Percentiles rank a stretch among this genome's conserved stretches.
Evolutionary conservation across 345 rosid species (phyloP).

Genomic region (Eutrema heterophyllum): DNA sequence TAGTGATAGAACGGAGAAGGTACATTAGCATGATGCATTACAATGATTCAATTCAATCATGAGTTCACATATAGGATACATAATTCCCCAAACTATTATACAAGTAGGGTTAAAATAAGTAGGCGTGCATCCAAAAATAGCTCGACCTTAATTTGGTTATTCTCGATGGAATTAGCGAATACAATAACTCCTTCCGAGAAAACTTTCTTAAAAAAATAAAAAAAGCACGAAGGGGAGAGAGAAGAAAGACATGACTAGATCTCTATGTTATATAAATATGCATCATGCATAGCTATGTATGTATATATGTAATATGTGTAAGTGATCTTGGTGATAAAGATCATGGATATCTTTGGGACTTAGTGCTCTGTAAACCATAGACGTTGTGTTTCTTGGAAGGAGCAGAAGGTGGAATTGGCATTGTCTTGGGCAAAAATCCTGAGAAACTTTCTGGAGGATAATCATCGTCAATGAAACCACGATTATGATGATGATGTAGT

Average conservation of each 20-base stretch:
- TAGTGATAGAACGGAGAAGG: background rate
- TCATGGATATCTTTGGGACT: slow-evolving; percentile 35
- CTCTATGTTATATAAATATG: slow-evolving; percentile 3
- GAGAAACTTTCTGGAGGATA: slow-evolving; percentile 33
- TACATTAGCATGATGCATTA: slow-evolving; percentile 10
- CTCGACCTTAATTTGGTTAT: slow-evolving; percentile 16
- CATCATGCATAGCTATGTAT: background rate
- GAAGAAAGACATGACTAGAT: slow-evolving; percentile 12
- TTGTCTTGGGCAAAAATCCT: slow-evolving; percentile 53
- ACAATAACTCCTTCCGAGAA: slow-evolving; percentile 15
- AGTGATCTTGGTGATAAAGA: slow-evolving; percentile 5
- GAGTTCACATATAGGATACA: slow-evolving; percentile 5
- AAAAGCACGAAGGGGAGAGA: background rate
- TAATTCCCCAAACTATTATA: slow-evolving; percentile 13
- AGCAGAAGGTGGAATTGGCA: slow-evolving; percentile 61
- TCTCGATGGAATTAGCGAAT: slow-evolving; percentile 1
- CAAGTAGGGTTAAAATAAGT: slow-evolving; percentile 19
- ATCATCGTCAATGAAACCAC: slow-evolving; percentile 15
- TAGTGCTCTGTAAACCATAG: slow-evolving; percentile 39
- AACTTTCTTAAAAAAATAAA: background rate
- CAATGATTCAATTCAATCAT: slow-evolving; percentile 23
- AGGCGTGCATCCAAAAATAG: slow-evolving; percentile 30
- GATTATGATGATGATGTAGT: slow-evolving; percentile 2
- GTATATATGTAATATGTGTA: slow-evolving; percentile 1
- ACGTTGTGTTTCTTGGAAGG: slow-evolving; percentile 67